Base-by-base conservation (phyloP, 192 early-diverging fungal genomes). In the Diversispora epigaea region DNA sequence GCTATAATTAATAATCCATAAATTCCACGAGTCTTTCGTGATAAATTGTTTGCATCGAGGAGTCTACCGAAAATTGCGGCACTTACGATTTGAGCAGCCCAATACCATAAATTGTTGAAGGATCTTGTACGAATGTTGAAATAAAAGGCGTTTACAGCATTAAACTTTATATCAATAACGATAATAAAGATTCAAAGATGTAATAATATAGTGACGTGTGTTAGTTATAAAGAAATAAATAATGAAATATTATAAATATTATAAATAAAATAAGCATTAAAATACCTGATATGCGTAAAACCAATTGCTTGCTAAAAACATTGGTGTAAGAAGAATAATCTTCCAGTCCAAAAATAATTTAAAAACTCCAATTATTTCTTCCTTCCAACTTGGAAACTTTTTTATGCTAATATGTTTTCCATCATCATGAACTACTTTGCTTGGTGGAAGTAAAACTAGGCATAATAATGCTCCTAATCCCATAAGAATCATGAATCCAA, bases 221-320 rank as follows among this genome's bases (percentile, higher is more conserved):
- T 14, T 68, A 49, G 39, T 25, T 6, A 19, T 12, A 47, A 12
- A n/a, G 47, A 50, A 47, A 50, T 15, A 49, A 49, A 47, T 3
- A 68, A 47, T 6, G 47, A 22, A 71, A 71, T 56, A 10, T 39
- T 15, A 57, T 32, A 22, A 54, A 32, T 4, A 4, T 4, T 4
- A 56, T 32, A 10, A 11, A 19, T 2, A 15, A 7, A 40, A 40
- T 43, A 11, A 39, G 1, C 10, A 2, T 15, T 12, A 19, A 25
- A 15, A 39, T 49, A 75, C 49, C 67, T 94, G 90, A 78, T 91
- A 91, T 2, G 89, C 84, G 80, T 92, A 93, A 84, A 90, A 91
- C 88, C 91, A 92, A 80, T 95, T 95, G 71, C 89, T 90, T 21
- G 87, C 85, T 43, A 89, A 41, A 78, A 88, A 91, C 78, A 91